A percentile compares a stretch with the other conserved stretches of the same genome.
phyloP scores from a whole-genome alignment of 495 filamentous ascomycete species.

The Aspergillus panamensis region DNA sequence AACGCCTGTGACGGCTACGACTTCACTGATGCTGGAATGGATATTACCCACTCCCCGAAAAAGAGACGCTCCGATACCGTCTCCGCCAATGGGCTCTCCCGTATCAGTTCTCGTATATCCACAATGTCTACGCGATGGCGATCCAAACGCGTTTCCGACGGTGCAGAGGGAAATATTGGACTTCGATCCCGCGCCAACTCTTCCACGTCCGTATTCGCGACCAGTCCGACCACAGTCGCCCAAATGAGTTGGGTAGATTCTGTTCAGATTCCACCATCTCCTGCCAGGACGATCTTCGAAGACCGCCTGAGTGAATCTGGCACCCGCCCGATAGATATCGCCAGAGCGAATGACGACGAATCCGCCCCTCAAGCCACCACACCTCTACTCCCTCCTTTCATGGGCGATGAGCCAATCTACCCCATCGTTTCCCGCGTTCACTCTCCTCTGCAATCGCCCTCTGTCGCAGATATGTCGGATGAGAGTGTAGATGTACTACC shows the following conservation, averaged over 20 bases:
- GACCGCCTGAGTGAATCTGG: conserved; percentile 51
- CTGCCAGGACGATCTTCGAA: conserved; percentile 63
- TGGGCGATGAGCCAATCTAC: conserved; percentile 52
- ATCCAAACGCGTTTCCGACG: conserved; percentile 50
- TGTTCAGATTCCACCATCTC: conserved; percentile 56
- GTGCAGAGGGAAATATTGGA: conserved; percentile 40
- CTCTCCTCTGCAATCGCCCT: conserved; percentile 82
- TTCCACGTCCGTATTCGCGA: conserved; percentile 63
- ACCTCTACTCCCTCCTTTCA: conserved; percentile 75
- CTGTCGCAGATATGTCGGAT: conserved; percentile 51
- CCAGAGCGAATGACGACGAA: conserved; percentile 57
- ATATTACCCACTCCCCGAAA: conserved; percentile 51
- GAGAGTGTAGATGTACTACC: conserved; percentile 33
- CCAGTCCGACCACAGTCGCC: conserved; percentile 48
- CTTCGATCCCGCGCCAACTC: conserved; percentile 54
- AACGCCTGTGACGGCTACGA: conserved; percentile 54
- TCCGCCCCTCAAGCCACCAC: conserved; percentile 63
- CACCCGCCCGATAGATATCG: conserved; percentile 53
- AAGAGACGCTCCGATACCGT: conserved; percentile 64
- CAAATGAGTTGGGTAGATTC: conserved; percentile 51
- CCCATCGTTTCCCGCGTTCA: conserved; percentile 47
- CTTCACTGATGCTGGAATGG: conserved; percentile 57
- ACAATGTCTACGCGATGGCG: conserved; percentile 67
- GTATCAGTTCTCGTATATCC: conserved; percentile 67
- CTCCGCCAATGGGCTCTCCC: conserved; percentile 60